A percentile compares a stretch with the other conserved stretches of the same genome.
Conservation (phyloP, 192 early-diverging fungal genomes). For the Entomortierella chlamydospora region DNA sequence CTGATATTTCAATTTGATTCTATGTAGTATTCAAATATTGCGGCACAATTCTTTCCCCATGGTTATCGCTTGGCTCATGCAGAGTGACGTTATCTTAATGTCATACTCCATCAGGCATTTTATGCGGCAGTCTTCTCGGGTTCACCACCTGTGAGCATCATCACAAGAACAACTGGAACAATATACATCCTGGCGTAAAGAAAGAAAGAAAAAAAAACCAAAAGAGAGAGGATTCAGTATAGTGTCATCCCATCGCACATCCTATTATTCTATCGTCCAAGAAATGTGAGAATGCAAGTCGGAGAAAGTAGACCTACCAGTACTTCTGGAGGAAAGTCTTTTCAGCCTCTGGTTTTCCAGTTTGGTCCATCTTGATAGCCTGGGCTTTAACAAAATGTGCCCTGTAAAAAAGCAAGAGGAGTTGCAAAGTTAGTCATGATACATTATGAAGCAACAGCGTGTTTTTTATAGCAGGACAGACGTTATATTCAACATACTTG, state of each 20-base stretch:
- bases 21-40: too few species aligned
- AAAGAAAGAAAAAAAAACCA: neutral
- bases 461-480: neutral
- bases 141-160: slow-evolving; percentile 47
- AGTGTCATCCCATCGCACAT: too few species aligned
- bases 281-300: neutral
- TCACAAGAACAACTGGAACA: slow-evolving; percentile 29
- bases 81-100: too few species aligned
- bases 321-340: slow-evolving; percentile 55
- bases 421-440: neutral
- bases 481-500: slow-evolving; percentile 19
- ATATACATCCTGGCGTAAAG: slow-evolving; percentile 52
- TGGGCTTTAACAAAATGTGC: slow-evolving; percentile 32
- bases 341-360: slow-evolving; percentile 43
- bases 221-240: neutral
- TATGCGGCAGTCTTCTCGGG: slow-evolving; percentile 49
- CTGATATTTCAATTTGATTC: too few species aligned
- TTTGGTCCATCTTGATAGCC: slow-evolving; percentile 47
- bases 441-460: too few species aligned
- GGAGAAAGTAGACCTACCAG: slow-evolving; percentile 16
- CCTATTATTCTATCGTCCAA: too few species aligned
- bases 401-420: slow-evolving; percentile 1
- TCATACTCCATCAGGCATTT: neutral
- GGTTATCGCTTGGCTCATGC: too few species aligned
- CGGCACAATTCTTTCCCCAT: too few species aligned